These are phyloP conservation scores for Nitzschia sp. DNA, from an alignment of 108 stramenopile species.

Conservation along the genomic window DNA sequence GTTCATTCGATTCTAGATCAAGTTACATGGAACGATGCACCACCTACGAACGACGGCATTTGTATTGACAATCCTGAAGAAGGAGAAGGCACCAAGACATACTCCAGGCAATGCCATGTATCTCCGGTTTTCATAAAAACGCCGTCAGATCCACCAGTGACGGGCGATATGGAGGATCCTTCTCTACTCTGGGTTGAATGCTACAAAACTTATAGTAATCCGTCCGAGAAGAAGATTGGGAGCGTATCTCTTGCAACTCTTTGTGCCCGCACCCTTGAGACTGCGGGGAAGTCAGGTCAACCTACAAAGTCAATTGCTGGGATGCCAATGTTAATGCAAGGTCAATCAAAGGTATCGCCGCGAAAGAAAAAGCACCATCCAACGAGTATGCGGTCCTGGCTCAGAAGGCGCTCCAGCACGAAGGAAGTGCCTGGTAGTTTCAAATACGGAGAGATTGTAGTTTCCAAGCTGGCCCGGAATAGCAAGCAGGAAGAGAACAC, in stretches of 20 bases:
- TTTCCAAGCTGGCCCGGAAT: background rate
- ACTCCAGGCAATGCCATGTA: conserved; percentile 21
- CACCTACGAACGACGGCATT: conserved; percentile 56
- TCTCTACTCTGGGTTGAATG: conserved; percentile 11
- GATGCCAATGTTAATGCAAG: too few relatives aligned
- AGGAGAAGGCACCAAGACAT: background rate
- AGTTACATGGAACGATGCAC: conserved; percentile 68
- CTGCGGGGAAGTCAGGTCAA: conserved; percentile 18
- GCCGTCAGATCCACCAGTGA: background rate
- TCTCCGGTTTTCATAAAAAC: background rate
- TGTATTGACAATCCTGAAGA: background rate
- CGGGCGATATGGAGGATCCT: background rate
- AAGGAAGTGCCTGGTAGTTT: background rate
- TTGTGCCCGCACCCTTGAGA: conserved; percentile 37
- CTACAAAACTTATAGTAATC: conserved; percentile 3
- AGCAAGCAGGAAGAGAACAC: background rate
- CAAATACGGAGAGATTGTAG: conserved; percentile 10
- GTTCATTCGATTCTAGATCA: conserved; percentile 67
- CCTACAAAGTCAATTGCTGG: conserved; percentile 14
- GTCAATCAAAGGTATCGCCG: conserved; percentile 13
- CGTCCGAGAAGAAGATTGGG: conserved; percentile 28
- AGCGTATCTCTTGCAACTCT: conserved; percentile 38
- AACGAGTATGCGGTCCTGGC: background rate
- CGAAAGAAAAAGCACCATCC: background rate
- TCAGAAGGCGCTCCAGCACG: background rate